Evolutionary conservation across 768 basidiomycete species (phyloP).

Genomic region (Amanita polypyramis): DNA sequence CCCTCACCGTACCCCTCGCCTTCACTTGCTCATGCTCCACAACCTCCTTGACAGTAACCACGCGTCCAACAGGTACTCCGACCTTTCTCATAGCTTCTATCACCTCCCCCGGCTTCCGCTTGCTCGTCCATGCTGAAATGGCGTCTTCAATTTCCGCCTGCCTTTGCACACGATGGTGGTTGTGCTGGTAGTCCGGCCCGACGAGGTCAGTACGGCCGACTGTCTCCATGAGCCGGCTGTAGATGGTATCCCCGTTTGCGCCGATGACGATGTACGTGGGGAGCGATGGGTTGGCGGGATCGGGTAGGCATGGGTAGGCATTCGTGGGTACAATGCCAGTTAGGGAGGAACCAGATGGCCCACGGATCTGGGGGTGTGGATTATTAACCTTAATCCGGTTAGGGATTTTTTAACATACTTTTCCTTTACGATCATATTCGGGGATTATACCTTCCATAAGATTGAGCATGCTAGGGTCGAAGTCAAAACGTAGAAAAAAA

Average conservation of each 20-base stretch:
- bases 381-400: background rate
- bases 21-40: slow-evolving; percentile 45
- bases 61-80: slow-evolving; percentile 55
- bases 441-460: slow-evolving; percentile 72
- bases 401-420: slow-evolving; percentile 28
- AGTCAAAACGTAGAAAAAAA: background rate
- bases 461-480: slow-evolving; percentile 51
- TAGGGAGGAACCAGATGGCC: slow-evolving; percentile 65
- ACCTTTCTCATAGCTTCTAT: slow-evolving; percentile 35
- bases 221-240: slow-evolving; percentile 52
- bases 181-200: slow-evolving; percentile 42
- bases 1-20: slow-evolving; percentile 46
- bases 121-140: slow-evolving; percentile 49
- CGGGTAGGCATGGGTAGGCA: slow-evolving; percentile 56
- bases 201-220: slow-evolving; percentile 51
- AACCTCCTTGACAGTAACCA: slow-evolving; percentile 53
- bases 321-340: slow-evolving; percentile 72
- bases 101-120: slow-evolving; percentile 42
- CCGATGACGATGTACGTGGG: slow-evolving; percentile 61
- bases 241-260: slow-evolving; percentile 63
- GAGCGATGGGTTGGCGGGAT: slow-evolving; percentile 24
- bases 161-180: slow-evolving; percentile 49
- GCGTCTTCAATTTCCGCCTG: slow-evolving; percentile 59
- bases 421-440: slow-evolving; percentile 63
- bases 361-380: slow-evolving; percentile 35